Base-by-base conservation (phyloP, 768 basidiomycete species). In the Crucibulum laeve region DNA sequence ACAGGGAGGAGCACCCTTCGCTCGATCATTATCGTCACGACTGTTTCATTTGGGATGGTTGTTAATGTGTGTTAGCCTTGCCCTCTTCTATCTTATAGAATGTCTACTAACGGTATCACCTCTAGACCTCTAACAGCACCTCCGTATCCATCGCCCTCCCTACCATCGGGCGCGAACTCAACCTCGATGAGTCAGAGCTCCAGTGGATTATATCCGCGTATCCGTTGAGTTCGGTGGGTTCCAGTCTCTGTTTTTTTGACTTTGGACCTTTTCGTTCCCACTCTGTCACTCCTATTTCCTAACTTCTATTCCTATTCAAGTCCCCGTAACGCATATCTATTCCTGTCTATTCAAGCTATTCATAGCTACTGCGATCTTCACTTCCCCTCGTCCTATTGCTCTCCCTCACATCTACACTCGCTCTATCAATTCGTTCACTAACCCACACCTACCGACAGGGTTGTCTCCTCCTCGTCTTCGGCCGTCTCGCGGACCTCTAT, bases 401-500 rank as follows among this genome's bases (percentile, higher is more conserved):
- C n/a, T n/a, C n/a, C n/a, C n/a, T n/a, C n/a, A n/a, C n/a, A n/a
- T 15, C 25, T 21, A 43, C 30, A 38, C 5, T 36, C 39, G 28
- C 32, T 38, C 19, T 8, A 18, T 17, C 7, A n/a, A 19, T 23
- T 24, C 26, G 32, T 38, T 4, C 30, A 22, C 34, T 21, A 22
- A 13, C 30, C 19, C 15, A 2, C 23, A 32, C 37, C n/a, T n/a
- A 22, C 22, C 26, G 38, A 21, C 37, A 88, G 87, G 87, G 84
- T 5, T 92, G 90, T 53, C 67, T 91, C 8, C 73, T 91, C 3
- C 69, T 92, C 7, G 73, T 89, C 10, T 80, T 79, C 21, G 91
- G 91, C 0, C 71, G 88, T n/a, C 60, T 92, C 1, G 87, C 89
- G 1, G 91, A 92, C 57, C 62, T 88, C 2, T 81, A 84, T 49